These are phyloP conservation scores for Trichoderma orchidacearum DNA, from an alignment of 495 filamentous ascomycete genomes.

Conservation along the genomic window DNA sequence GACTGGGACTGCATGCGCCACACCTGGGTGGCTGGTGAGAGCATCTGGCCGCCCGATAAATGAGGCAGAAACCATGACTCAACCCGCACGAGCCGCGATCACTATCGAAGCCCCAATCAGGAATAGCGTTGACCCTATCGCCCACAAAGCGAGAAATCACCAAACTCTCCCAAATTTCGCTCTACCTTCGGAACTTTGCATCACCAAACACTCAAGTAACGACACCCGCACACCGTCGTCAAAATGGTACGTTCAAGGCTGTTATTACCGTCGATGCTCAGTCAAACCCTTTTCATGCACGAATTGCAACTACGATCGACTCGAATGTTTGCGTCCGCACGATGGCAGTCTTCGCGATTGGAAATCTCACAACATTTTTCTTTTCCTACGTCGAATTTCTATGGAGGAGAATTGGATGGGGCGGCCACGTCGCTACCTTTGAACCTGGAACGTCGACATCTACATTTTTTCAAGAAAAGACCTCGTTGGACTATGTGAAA, in stretches of 20 bases:
- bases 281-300: background rate
- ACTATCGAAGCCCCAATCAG: background rate
- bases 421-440: background rate
- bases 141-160: conserved; percentile 5
- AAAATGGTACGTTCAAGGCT: background rate
- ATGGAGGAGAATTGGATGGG: background rate
- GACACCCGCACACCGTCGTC: conserved; percentile 4
- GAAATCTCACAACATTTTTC: background rate
- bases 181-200: conserved; percentile 2
- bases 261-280: background rate
- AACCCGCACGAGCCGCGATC: background rate
- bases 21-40: background rate
- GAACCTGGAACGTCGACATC: background rate
- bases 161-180: conserved; percentile 5
- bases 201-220: conserved; percentile 2
- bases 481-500: background rate
- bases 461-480: background rate
- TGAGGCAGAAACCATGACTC: background rate
- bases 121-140: conserved; percentile 1
- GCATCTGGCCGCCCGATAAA: background rate
- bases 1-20: background rate
- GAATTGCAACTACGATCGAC: background rate
- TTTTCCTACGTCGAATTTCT: background rate
- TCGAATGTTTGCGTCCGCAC: background rate
- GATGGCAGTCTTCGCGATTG: background rate